These are phyloP conservation scores for Pseudogymnoascus sp. DNA, from an alignment of 2,329 filamentous ascomycete genomes.

Conservation along the genomic window DNA sequence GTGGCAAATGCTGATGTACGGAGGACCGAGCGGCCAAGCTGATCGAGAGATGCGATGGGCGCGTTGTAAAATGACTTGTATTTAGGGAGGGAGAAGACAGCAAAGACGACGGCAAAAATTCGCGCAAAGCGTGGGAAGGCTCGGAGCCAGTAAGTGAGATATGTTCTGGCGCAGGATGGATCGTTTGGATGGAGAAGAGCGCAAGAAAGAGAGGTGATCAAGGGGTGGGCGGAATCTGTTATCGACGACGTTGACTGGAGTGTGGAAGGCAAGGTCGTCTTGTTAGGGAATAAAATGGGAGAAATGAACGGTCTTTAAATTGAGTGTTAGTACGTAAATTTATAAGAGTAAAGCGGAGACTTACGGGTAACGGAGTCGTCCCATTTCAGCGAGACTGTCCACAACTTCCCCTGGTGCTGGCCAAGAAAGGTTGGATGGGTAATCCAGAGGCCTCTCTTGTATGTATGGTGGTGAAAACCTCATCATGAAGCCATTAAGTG, in stretches of 20 bases:
- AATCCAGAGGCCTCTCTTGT: conserved; percentile 60
- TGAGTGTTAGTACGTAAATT: conserved; percentile 18
- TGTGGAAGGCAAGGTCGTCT: conserved; percentile 56
- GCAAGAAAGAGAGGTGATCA: conserved; percentile 79
- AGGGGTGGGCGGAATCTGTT: conserved; percentile 76
- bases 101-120: conserved; percentile 69
- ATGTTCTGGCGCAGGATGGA: conserved; percentile 81
- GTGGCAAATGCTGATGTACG: conserved; percentile 72
- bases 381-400: conserved; percentile 74
- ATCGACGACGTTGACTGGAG: conserved; percentile 68
- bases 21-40: conserved; percentile 61
- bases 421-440: conserved; percentile 63
- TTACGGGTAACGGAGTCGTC: conserved; percentile 74
- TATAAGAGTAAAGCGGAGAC: conserved; percentile 29
- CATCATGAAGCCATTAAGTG: conserved; percentile 53
- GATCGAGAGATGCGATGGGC: conserved; percentile 60
- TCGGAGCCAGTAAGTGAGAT: conserved; percentile 77
- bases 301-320: conserved; percentile 62
- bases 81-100: conserved; percentile 56
- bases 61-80: conserved; percentile 61
- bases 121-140: conserved; percentile 74
- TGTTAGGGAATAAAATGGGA: conserved; percentile 75
- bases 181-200: conserved; percentile 81
- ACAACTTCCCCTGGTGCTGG: conserved; percentile 69
- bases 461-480: conserved; percentile 72